Percentiles rank a stretch among this genome's conserved stretches.
phyloP scores from a whole-genome alignment of 306 rosid genomes.

The Dryas drummondii region DNA sequence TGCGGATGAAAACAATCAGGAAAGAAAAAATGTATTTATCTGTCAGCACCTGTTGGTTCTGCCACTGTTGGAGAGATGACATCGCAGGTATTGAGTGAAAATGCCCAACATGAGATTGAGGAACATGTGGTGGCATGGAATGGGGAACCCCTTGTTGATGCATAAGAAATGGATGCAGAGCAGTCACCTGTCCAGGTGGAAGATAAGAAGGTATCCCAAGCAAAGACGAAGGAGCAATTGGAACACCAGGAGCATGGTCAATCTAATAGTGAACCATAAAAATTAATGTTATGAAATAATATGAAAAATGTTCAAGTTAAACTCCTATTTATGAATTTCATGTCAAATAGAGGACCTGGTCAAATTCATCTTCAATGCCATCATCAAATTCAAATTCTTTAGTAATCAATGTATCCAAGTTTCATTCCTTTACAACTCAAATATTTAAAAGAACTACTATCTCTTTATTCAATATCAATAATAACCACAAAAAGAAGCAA shows the following conservation, averaged over 20 bases:
- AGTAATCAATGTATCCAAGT: background rate
- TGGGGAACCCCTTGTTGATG: conserved; percentile 86
- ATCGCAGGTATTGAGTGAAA: conserved; percentile 69
- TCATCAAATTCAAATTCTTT: background rate
- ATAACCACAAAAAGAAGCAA: background rate
- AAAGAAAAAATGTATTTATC: conserved; percentile 17
- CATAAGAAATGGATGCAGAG: conserved; percentile 82
- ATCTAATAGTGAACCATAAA: conserved; percentile 45
- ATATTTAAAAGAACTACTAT: background rate
- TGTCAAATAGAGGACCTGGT: background rate
- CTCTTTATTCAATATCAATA: background rate
- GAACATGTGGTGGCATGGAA: conserved; percentile 69
- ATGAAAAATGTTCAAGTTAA: background rate
- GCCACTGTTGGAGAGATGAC: conserved; percentile 87
- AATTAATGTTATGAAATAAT: background rate
- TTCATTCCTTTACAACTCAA: background rate
- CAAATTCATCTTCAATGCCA: background rate
- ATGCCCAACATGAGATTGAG: conserved; percentile 80
- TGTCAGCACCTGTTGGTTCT: conserved; percentile 67
- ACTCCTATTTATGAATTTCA: background rate
- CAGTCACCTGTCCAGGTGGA: conserved; percentile 80
- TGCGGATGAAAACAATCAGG: background rate
- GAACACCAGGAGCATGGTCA: conserved; percentile 62
- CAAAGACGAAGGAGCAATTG: conserved; percentile 74
- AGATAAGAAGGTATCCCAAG: conserved; percentile 89